Conservation (phyloP, 2,329 filamentous ascomycete species). For the Thelonectria rubi region DNA sequence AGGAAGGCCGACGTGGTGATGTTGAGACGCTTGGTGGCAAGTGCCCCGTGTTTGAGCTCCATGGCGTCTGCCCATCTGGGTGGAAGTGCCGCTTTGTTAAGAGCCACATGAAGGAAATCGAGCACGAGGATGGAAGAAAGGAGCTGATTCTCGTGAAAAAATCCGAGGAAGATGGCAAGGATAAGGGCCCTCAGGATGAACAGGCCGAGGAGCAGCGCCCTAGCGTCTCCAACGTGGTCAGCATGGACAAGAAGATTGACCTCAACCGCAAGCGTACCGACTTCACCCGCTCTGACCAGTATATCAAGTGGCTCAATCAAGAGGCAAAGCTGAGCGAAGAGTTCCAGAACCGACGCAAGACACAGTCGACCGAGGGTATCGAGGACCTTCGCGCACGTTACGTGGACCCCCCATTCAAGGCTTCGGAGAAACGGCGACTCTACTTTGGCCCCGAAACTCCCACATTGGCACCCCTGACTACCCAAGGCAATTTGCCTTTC, state of each 20-base stretch:
- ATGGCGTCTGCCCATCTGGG: constrained; percentile 81
- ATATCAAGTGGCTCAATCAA: constrained; percentile 79
- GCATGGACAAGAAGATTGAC: constrained; percentile 74
- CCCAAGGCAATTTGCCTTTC: constrained; percentile 95
- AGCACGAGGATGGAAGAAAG: constrained; percentile 80
- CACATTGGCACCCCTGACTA: constrained; percentile 91
- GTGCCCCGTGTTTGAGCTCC: constrained; percentile 82
- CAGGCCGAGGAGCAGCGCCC: constrained; percentile 63
- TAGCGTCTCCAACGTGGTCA: constrained; percentile 80
- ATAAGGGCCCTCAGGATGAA: constrained; percentile 46
- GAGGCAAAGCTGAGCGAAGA: constrained; percentile 56
- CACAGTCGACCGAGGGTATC: constrained; percentile 55
- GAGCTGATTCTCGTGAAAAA: constrained; percentile 75
- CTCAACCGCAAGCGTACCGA: constrained; percentile 77
- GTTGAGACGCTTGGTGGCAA: constrained; percentile 77
- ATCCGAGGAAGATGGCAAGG: constrained; percentile 39
- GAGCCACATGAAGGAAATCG: constrained; percentile 85
- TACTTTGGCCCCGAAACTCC: constrained; percentile 97
- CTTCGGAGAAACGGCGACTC: constrained; percentile 91
- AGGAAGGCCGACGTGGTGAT: constrained; percentile 82
- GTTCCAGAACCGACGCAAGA: constrained; percentile 53
- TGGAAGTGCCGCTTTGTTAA: constrained; percentile 95
- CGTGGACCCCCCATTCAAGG: constrained; percentile 84
- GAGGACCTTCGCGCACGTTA: constrained; percentile 82
- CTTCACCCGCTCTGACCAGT: constrained; percentile 78